These are phyloP conservation scores for Huntiella bhutanensis DNA, from an alignment of 2,329 filamentous ascomycete genomes.

Conservation along the genomic window DNA sequence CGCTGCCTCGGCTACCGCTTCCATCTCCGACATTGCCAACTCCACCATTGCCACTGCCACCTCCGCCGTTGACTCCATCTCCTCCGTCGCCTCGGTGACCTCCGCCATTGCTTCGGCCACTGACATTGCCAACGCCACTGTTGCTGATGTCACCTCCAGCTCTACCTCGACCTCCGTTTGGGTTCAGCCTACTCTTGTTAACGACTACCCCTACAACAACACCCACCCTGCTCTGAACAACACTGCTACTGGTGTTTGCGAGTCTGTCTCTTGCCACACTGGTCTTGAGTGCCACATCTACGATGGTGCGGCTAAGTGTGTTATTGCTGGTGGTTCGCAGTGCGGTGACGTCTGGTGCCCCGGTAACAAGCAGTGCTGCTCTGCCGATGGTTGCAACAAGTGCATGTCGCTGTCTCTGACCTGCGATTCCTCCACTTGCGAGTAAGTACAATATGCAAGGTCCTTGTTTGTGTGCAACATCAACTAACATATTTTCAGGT, in stretches of 20 bases:
- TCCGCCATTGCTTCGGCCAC: neutral
- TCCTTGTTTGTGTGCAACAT: too few species aligned
- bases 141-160: neutral
- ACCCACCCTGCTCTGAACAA: constrained; percentile 7
- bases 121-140: neutral
- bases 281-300: constrained; percentile 11
- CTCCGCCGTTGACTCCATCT: neutral
- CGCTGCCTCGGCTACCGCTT: neutral
- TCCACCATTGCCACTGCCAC: neutral
- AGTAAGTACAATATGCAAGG: too few species aligned
- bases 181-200: constrained; percentile 7
- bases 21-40: neutral
- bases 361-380: constrained; percentile 9
- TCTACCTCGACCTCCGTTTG: constrained; percentile 1
- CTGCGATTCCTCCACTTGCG: neutral
- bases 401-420: constrained; percentile 6
- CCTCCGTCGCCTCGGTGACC: neutral
- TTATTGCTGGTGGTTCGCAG: constrained; percentile 6
- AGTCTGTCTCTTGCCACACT: constrained; percentile 7
- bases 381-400: constrained; percentile 5
- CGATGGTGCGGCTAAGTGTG: constrained; percentile 4
- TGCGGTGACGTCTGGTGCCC: constrained; percentile 9
- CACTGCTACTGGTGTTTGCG: constrained; percentile 8
- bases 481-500: neutral
- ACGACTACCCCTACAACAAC: constrained; percentile 6